These are phyloP conservation scores for Russula abietina DNA, from an alignment of 768 basidiomycete species.

Conservation along the genomic window DNA sequence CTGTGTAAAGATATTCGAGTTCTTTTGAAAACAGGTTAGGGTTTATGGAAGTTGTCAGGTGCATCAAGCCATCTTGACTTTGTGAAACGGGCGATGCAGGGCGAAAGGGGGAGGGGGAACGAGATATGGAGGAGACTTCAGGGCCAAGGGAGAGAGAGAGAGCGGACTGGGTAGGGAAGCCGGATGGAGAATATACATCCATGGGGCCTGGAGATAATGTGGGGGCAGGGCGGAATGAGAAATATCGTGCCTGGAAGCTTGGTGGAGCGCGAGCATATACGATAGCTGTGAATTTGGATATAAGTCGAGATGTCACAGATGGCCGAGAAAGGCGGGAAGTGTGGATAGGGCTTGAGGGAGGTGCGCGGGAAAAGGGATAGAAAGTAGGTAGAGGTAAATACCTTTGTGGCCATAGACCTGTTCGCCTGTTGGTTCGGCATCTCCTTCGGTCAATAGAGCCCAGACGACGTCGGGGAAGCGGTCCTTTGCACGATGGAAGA, in stretches of 20 bases:
- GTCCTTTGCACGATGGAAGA: constrained; percentile 82
- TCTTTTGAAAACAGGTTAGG: constrained; percentile 82
- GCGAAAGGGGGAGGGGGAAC: constrained; percentile 40
- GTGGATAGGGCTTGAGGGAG: background rate
- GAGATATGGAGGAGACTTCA: constrained; percentile 37
- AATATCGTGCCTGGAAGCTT: constrained; percentile 84
- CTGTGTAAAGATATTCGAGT: constrained; percentile 93
- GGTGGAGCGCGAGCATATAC: constrained; percentile 93
- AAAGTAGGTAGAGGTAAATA: constrained; percentile 33
- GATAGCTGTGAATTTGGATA: constrained; percentile 50
- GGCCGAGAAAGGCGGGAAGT: background rate
- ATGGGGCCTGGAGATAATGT: constrained; percentile 43
- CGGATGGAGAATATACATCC: constrained; percentile 38
- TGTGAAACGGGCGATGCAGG: constrained; percentile 38
- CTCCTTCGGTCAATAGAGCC: constrained; percentile 54
- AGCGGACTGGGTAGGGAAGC: constrained; percentile 50
- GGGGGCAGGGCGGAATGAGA: constrained; percentile 63
- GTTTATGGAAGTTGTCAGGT: constrained; percentile 62
- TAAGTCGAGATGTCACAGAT: background rate
- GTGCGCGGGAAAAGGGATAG: background rate
- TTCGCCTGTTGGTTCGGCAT: constrained; percentile 37
- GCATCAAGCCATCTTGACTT: constrained; percentile 44
- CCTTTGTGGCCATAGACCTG: constrained; percentile 95
- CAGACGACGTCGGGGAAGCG: constrained; percentile 97
- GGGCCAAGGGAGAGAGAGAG: constrained; percentile 50